phyloP scores from a whole-genome alignment of 192 early-diverging fungal genomes.

The Dissophora ornata region DNA sequence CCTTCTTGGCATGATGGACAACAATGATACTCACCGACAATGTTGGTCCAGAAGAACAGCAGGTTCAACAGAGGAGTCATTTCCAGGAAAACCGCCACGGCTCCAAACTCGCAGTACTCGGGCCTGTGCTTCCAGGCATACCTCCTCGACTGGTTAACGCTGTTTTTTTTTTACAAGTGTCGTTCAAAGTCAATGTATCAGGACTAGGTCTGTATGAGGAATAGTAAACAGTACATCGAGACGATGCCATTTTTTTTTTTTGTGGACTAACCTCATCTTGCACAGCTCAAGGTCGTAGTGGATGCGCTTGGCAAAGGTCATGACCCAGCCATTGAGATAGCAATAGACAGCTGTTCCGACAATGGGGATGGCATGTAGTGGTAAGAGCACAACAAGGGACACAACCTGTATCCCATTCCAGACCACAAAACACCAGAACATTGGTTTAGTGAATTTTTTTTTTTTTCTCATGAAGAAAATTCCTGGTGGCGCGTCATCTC shows the following conservation, averaged over 20 bases:
- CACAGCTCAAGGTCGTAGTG: slow-evolving; percentile 67
- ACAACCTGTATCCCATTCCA: too few relatives aligned
- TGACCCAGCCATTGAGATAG: slow-evolving; percentile 67
- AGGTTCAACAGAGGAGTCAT: slow-evolving; percentile 70
- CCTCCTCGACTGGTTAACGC: slow-evolving; percentile 56
- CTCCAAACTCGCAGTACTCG: slow-evolving; percentile 59
- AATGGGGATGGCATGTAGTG: slow-evolving; percentile 68
- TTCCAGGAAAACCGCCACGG: slow-evolving; percentile 67
- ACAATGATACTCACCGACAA: slow-evolving; percentile 58
- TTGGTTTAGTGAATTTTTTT: too few relatives aligned
- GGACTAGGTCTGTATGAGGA: too few relatives aligned
- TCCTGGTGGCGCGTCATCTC: too few relatives aligned
- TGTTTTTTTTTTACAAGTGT: background rate
- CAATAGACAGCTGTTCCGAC: slow-evolving; percentile 67
- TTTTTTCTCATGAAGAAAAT: too few relatives aligned
- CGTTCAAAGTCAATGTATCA: too few relatives aligned
- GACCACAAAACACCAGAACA: too few relatives aligned
- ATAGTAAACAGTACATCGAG: too few relatives aligned
- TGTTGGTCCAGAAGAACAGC: slow-evolving; percentile 78
- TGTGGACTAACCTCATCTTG: slow-evolving; percentile 49
- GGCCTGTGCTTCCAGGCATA: slow-evolving; percentile 57
- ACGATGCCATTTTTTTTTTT: too few relatives aligned
- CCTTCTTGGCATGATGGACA: background rate
- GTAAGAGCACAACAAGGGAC: slow-evolving; percentile 64
- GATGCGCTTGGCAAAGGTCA: slow-evolving; percentile 58